Evolutionary conservation across 2,329 filamentous ascomycete genomes (phyloP).

Genomic region (Colletotrichum gloeosporioides): DNA sequence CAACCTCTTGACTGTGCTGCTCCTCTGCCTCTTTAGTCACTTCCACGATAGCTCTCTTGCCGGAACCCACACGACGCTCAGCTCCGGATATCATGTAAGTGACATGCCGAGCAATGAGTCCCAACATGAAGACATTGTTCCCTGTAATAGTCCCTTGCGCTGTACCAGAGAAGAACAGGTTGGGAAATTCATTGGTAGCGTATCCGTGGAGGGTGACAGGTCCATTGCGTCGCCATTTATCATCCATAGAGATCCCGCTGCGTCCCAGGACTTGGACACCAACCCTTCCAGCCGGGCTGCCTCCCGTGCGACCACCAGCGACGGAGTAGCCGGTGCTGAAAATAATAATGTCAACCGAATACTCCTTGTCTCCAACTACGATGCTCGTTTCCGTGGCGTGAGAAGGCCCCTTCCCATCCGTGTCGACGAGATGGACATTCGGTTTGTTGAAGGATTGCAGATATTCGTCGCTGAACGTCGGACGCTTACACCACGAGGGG

Average conservation of each 20-base stretch:
- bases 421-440: slow-evolving; percentile 66
- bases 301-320: not conserved
- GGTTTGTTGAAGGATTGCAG: slow-evolving; percentile 61
- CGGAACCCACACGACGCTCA: not conserved
- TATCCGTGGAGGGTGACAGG: slow-evolving; percentile 21
- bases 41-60: slow-evolving; percentile 42
- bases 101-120: slow-evolving; percentile 47
- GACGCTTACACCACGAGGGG: slow-evolving; percentile 66
- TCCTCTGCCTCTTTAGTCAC: slow-evolving; percentile 27
- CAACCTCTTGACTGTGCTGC: slow-evolving; percentile 36
- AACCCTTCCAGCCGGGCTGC: slow-evolving; percentile 18
- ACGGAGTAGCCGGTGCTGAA: slow-evolving; percentile 22
- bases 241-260: slow-evolving; percentile 10
- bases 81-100: slow-evolving; percentile 37
- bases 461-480: slow-evolving; percentile 65
- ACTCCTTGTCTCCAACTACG: slow-evolving; percentile 49
- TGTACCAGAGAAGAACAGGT: slow-evolving; percentile 22
- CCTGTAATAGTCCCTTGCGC: not conserved
- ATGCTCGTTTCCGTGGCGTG: slow-evolving; percentile 27
- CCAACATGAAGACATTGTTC: not conserved
- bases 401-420: slow-evolving; percentile 50
- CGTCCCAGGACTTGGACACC: slow-evolving; percentile 17
- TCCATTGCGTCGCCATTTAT: slow-evolving; percentile 20
- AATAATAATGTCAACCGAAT: slow-evolving; percentile 43
- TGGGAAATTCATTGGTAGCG: slow-evolving; percentile 24